phyloP scores from a whole-genome alignment of 225 moss, liverwort and hornwort genomes.

The Ulota crispa region DNA sequence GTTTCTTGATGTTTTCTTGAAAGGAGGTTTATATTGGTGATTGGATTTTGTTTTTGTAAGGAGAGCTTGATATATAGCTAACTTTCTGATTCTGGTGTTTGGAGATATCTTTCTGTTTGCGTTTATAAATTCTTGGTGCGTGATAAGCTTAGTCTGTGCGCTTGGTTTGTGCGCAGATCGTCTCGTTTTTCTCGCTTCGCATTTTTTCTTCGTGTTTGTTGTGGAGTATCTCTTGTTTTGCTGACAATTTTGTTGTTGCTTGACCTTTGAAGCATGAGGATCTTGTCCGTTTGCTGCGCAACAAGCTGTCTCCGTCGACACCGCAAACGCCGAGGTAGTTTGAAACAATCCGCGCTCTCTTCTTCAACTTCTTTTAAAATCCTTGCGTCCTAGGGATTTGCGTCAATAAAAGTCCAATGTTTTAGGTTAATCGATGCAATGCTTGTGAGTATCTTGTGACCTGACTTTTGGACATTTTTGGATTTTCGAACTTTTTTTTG shows the following conservation, averaged over 20 bases:
- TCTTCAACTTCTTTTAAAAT: neutral
- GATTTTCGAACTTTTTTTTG: neutral
- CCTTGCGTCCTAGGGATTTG: neutral
- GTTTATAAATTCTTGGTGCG: neutral
- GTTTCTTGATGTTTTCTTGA: constrained; percentile 13
- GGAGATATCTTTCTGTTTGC: neutral
- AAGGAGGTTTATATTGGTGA: neutral
- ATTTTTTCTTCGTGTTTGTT: neutral
- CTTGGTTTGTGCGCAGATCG: neutral
- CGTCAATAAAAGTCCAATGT: neutral
- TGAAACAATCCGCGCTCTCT: neutral
- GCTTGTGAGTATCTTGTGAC: neutral
- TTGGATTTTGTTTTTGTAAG: neutral
- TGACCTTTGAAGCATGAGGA: constrained; percentile 51
- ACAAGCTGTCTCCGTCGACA: constrained; percentile 35
- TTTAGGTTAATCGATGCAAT: neutral
- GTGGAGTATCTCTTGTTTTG: neutral
- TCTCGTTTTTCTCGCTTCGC: neutral
- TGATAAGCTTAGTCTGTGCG: neutral
- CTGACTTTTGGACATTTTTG: neutral
- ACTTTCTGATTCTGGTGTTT: neutral
- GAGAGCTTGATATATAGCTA: neutral
- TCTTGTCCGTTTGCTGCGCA: constrained; percentile 48
- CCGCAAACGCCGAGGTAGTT: constrained; percentile 34
- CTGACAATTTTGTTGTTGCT: constrained; percentile 8